Base-by-base conservation (phyloP, 1,139 yeast species). In the Blastobotrys raffinosifermentans region DNA sequence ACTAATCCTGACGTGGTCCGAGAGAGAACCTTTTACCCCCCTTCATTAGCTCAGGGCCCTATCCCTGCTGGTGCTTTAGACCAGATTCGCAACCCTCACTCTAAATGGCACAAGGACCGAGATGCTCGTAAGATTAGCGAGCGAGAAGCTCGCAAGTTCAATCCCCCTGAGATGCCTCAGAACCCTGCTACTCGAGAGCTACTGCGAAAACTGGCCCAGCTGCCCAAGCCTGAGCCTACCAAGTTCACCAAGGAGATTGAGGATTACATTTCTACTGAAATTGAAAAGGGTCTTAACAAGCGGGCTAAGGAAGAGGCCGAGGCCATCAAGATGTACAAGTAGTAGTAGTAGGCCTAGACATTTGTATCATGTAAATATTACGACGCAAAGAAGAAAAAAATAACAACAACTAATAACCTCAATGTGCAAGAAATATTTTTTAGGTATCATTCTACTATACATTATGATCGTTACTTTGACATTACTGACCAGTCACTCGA, bases 121-220 rank as follows among this genome's bases (percentile, higher is more conserved):
- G 55, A 58, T 37, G 60, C 58, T 5, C 63, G 80, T 70, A 64
- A 74, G 72, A 61, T 86, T 46, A 69, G 78, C 18, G 77, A 72
- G 43, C 63, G 70, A 37, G 89, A 84, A 53, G 73, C 81, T 36
- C 73, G 75, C 49, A 73, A 70, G 51, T 65, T 81, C 49, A 72
- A 72, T 23, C 48, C 57, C n/a, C 95, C 95, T 31, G 63, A 69
- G 43, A 85, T 85, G 94, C 96, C 95, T 32, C 80, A 37, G 4
- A 41, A 53, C 2, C 60, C 61, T 19, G 45, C 45, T 19, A 59
- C 62, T 19, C 46, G 45, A 31, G 42, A 54, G 39, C 48, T 75
- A 55, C 68, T 77, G 61, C 72, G 72, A 38, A 82, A 80, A 61
- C 70, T 73, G 54, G 66, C 69, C 32, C 61, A 62, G 39, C 57